Percentiles rank a stretch among this genome's conserved stretches.
phyloP scores from a whole-genome alignment of 768 basidiomycete genomes.

The Boletus pseudopeckii region DNA sequence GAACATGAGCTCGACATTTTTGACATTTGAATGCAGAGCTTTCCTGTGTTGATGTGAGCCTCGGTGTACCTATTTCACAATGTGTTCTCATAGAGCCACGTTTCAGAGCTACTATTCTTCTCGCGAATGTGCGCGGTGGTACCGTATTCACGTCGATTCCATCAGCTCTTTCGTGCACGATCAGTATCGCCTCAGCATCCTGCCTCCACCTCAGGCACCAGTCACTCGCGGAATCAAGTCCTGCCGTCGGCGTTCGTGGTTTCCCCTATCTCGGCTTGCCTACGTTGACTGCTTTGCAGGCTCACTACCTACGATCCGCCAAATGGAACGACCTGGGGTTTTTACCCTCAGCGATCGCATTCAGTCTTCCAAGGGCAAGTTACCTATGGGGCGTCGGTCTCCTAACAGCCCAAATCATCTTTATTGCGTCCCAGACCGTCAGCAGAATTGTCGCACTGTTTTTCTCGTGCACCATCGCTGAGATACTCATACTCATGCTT shows the following conservation, averaged over 20 bases:
- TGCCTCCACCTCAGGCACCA: constrained; percentile 26
- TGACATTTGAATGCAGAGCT: constrained; percentile 19
- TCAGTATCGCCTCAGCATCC: constrained; percentile 29
- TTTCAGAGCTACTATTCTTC: constrained; percentile 39
- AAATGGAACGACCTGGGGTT: constrained; percentile 43
- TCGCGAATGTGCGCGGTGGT: constrained; percentile 28
- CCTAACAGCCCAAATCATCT: constrained; percentile 29
- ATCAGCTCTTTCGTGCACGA: constrained; percentile 20
- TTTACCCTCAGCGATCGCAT: constrained; percentile 46
- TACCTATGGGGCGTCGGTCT: constrained; percentile 46
- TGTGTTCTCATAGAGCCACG: constrained; percentile 26
- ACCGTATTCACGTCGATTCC: constrained; percentile 21
- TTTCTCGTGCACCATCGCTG: constrained; percentile 5
- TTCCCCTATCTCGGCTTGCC: not conserved
- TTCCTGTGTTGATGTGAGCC: constrained; percentile 29
- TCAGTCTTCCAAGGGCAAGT: constrained; percentile 50
- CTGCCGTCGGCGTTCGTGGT: constrained; percentile 42
- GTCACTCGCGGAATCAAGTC: constrained; percentile 26
- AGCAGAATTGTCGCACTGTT: constrained; percentile 11
- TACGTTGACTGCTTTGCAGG: constrained; percentile 24
- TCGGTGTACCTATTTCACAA: not conserved
- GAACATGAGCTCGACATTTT: not conserved
- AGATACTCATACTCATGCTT: constrained; percentile 6
- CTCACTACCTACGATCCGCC: constrained; percentile 29
- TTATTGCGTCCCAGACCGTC: constrained; percentile 11